Percentiles rank a stretch among this genome's conserved stretches.
Evolutionary conservation across 192 early-diverging fungal species (phyloP).

Genomic region (Dissophora globulifera): DNA sequence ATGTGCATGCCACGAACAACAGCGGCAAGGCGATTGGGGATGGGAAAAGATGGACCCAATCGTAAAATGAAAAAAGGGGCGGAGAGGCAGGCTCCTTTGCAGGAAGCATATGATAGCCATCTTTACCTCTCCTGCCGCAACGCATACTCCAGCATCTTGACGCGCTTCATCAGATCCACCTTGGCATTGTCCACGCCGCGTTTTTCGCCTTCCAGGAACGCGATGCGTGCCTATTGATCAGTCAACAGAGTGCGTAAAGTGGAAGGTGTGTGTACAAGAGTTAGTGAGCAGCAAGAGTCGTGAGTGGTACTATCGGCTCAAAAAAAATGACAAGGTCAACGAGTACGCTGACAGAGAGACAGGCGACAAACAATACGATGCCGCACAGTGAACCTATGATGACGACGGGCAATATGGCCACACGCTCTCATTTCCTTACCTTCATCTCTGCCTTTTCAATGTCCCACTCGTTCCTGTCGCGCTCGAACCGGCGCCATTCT

Average conservation of each 20-base stretch:
- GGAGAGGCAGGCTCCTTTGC: neutral
- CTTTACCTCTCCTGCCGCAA: conserved; percentile 78
- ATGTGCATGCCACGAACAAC: neutral
- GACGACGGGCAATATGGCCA: too few relatives aligned
- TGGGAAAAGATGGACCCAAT: conserved; percentile 8
- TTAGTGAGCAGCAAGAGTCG: too few relatives aligned
- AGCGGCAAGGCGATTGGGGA: neutral
- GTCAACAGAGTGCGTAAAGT: too few relatives aligned
- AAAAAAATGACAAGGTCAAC: conserved; percentile 7
- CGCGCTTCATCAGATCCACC: conserved; percentile 76
- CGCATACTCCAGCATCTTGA: conserved; percentile 90
- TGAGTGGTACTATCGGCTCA: too few relatives aligned
- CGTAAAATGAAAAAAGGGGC: conserved; percentile 15
- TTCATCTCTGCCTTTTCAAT: conserved; percentile 83
- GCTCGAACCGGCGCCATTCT: conserved; percentile 85
- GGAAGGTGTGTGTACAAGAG: too few relatives aligned
- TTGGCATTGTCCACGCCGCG: conserved; percentile 80
- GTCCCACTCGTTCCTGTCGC: conserved; percentile 88
- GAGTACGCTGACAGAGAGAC: neutral
- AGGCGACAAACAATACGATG: neutral
- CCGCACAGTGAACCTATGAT: too few relatives aligned
- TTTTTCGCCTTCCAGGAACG: conserved; percentile 81
- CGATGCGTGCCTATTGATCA: conserved; percentile 79
- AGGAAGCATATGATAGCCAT: conserved; percentile 28
- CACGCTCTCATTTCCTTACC: conserved; percentile 64